Conservation (phyloP, 208 protist genomes). For the Angomonas ambiguus region DNA sequence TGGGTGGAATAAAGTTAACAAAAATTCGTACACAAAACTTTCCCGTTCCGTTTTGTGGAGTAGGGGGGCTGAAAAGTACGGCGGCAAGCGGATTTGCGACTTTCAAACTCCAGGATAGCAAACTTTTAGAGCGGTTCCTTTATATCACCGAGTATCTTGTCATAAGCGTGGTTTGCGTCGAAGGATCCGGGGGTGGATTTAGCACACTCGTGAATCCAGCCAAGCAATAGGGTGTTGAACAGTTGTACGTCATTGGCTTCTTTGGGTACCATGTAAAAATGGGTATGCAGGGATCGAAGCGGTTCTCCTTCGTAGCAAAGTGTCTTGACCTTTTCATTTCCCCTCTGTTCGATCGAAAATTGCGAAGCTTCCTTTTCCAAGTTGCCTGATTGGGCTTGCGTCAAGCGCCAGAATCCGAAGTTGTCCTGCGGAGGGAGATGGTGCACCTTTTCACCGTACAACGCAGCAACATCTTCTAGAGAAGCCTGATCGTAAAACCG, state of each 20-base stretch:
- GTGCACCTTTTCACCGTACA: conserved; percentile 12
- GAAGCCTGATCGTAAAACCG: conserved; percentile 78
- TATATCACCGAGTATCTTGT: not conserved
- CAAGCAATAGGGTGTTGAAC: conserved; percentile 54
- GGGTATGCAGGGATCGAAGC: conserved; percentile 70
- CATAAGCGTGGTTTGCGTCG: not conserved
- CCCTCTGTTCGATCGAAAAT: conserved; percentile 37
- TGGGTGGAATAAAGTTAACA: too few relatives aligned
- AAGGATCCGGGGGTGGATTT: not conserved
- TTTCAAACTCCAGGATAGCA: too few relatives aligned
- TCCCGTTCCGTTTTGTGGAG: too few relatives aligned
- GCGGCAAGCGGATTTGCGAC: too few relatives aligned
- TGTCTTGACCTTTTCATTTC: not conserved
- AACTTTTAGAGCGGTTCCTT: too few relatives aligned
- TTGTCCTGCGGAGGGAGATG: conserved; percentile 68
- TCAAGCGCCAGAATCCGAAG: conserved; percentile 84
- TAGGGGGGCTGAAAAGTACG: too few relatives aligned
- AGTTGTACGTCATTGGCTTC: conserved; percentile 32
- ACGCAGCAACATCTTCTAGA: conserved; percentile 49
- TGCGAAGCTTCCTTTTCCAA: conserved; percentile 28
- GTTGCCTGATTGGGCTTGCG: conserved; percentile 30
- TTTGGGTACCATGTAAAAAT: conserved; percentile 33
- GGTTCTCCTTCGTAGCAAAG: conserved; percentile 55
- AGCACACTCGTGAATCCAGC: conserved; percentile 47
- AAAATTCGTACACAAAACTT: too few relatives aligned